A percentile compares a stretch with the other conserved stretches of the same genome.
phyloP scores from a whole-genome alignment of 2,329 filamentous ascomycete genomes.

The Ophiostoma angusticollis region DNA sequence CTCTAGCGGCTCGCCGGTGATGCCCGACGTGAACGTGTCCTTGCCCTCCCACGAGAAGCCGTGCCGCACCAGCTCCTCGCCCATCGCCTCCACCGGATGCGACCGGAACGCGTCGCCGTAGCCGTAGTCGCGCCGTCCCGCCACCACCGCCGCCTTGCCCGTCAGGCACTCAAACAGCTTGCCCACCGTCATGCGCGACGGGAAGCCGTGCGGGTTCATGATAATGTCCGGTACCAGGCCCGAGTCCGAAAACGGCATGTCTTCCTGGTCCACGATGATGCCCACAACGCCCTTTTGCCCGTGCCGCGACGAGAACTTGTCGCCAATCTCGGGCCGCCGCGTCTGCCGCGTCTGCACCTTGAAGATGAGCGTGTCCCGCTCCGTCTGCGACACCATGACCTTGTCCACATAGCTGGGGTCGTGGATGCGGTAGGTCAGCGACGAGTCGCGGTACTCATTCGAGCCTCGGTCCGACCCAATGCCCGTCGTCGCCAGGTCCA shows the following conservation, averaged over 20 bases:
- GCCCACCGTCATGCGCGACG: conserved; percentile 97
- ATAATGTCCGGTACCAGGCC: conserved; percentile 96
- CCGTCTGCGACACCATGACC: conserved; percentile 83
- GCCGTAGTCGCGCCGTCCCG: conserved; percentile 79
- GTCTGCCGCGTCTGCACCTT: conserved; percentile 97
- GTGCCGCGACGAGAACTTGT: conserved; percentile 98
- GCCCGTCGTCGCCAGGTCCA: conserved; percentile 61
- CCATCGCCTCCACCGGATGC: conserved; percentile 79
- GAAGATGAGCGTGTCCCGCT: conserved; percentile 73
- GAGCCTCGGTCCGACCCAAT: conserved; percentile 54
- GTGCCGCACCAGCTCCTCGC: conserved; percentile 65
- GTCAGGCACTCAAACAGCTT: conserved; percentile 93
- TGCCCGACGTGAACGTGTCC: conserved; percentile 88
- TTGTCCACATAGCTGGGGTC: conserved; percentile 91
- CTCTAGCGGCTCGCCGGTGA: conserved; percentile 85
- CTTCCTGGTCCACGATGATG: conserved; percentile 91
- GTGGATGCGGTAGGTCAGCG: conserved; percentile 67
- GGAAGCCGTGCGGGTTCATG: conserved; percentile 99
- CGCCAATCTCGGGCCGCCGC: conserved; percentile 81
- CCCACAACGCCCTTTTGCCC: conserved; percentile 97
- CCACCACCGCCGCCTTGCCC: conserved; percentile 82
- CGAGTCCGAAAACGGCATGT: conserved; percentile 87
- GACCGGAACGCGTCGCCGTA: conserved; percentile 68
- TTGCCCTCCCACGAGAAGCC: conserved; percentile 97
- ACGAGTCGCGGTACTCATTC: conserved; percentile 53